Evolutionary conservation across 1,284 basidiomycete genomes (phyloP), one percentile per base, ranked within the genome.

Genomic region (Chalciporus sp.): DNA sequence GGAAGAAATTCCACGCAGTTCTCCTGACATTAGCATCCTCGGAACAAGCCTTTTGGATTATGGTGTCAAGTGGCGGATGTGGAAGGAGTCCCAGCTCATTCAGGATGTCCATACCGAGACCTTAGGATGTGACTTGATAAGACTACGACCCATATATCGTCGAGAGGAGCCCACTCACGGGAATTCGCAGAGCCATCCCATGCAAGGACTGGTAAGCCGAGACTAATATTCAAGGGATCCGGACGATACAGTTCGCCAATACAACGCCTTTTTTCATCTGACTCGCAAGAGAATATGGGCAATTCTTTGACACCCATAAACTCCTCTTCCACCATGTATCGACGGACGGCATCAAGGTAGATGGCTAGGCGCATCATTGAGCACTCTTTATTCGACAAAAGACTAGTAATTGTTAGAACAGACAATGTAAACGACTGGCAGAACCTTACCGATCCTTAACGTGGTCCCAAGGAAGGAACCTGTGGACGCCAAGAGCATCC

Each of bases 201-300:
- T 20, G 37, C 46, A 4, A 67, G 63, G 16, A 56, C 47, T 0
- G 68, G 68, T 33, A 67, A 56, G 17, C 57, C 48, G 29, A 69
- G 52, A 27, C 28, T 39, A 37, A 48, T 49, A 29, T 62, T 12
- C 7, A 51, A 29, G 11, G 40, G 43, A 16, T 41, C 29, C 7
- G 67, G 59, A 3, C 55, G 47, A 31, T 66, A 59, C 17, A 69
- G 14, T 2, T 58, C 54, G 0, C 31, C 19, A 28, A 57, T 43
- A 20, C 54, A 45, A 27, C 31, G 42, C 27, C 27, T 39, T 11
- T 49, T 26, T 19, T 58, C 44, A 16, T 26, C 37, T 19, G 20
- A 19, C 26, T 47, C 48, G 6, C 42, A 48, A 20, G 56, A 14
- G 37, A 57, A 58, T 10, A 58, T 49, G 7, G 33, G 1, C 17